Base-by-base conservation (phyloP, 176 grass and related monocot species). In the Otatea glauca region DNA sequence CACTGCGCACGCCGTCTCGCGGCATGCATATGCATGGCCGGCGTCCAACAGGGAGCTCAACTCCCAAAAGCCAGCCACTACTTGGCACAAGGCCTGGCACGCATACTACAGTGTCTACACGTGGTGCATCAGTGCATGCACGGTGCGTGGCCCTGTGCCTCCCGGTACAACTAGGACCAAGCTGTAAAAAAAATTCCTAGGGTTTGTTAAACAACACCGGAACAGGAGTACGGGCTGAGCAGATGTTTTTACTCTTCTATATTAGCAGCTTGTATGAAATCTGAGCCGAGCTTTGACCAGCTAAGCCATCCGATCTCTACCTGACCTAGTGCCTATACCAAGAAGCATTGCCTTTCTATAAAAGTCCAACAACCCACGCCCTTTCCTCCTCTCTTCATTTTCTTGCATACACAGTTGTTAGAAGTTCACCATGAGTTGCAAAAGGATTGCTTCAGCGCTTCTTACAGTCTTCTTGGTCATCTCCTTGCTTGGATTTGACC, bases 221-320 rank as follows among this genome's bases (percentile, higher is more conserved):
- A 6, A 32, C 50, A 21, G 0, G 27, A 25, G 88, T 86, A 86
- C 88, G 73, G 82, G 5, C 8, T 3, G 37, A 5, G 59, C 88
- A 90, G 84, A 83, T 86, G 84, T 37, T 82, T 90, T 49, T 85
- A 27, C 70, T 16, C 51, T 76, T 53, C 21, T 89, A 41, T 73
- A 66, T 23, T 27, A n/a, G 10, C 64, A 54, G 14, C 20, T 5
- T 90, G 88, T 67, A 70, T 83, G 67, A 73, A 69, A 86, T 90
- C 84, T 83, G 77, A 32, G 29, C 41, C 24, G 12, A 75, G 65
- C 74, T 83, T 90, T 90, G 88, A 89, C 83, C 53, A 81, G 23
- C 68, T 8, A 45, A 45, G 10, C 29, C 17, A 12, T 43, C 48
- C 59, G 87, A 84, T 88, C 81, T n/a, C 66, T 73, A 67, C 23